These are phyloP conservation scores for Tagetes erecta DNA, from an alignment of 129 eudicot genomes.

Conservation along the genomic window DNA sequence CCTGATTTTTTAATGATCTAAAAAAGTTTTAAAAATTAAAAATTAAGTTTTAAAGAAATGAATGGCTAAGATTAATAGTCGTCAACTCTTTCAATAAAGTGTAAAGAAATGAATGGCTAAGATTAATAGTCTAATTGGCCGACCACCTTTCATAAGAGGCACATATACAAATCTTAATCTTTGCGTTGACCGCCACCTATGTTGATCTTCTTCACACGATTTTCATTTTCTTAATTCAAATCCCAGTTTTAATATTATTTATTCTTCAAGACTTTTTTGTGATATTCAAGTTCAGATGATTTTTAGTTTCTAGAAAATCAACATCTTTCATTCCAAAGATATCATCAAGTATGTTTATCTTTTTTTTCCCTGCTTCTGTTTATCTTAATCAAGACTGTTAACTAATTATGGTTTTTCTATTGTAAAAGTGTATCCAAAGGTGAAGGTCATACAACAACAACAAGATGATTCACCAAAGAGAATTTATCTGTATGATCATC, in stretches of 20 bases:
- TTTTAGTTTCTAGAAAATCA: neutral
- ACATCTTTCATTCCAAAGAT: neutral
- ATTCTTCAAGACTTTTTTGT: neutral
- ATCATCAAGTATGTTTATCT: slow-evolving; percentile 14
- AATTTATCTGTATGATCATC: slow-evolving; percentile 31
- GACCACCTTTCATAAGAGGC: slow-evolving; percentile 24
- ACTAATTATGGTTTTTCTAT: slow-evolving; percentile 24
- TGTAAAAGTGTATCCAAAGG: slow-evolving; percentile 71
- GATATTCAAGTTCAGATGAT: neutral
- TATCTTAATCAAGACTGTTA: neutral
- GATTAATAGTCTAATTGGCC: slow-evolving; percentile 10
- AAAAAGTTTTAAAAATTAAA: too few species aligned
- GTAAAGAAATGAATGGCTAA: too few species aligned
- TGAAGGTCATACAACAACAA: slow-evolving; percentile 59
- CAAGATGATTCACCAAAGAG: slow-evolving; percentile 46
- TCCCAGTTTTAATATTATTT: neutral
- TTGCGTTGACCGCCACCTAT: slow-evolving; percentile 23
- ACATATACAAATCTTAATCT: neutral
- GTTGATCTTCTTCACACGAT: slow-evolving; percentile 22
- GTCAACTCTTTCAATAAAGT: too few species aligned
- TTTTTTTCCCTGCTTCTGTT: slow-evolving; percentile 1
- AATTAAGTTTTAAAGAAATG: too few species aligned
- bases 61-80: too few species aligned
- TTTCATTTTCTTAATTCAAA: slow-evolving; percentile 8
- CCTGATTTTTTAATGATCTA: too few species aligned